phyloP scores from a whole-genome alignment of 2,329 filamentous ascomycete species.

The Aspergillus sp. region DNA sequence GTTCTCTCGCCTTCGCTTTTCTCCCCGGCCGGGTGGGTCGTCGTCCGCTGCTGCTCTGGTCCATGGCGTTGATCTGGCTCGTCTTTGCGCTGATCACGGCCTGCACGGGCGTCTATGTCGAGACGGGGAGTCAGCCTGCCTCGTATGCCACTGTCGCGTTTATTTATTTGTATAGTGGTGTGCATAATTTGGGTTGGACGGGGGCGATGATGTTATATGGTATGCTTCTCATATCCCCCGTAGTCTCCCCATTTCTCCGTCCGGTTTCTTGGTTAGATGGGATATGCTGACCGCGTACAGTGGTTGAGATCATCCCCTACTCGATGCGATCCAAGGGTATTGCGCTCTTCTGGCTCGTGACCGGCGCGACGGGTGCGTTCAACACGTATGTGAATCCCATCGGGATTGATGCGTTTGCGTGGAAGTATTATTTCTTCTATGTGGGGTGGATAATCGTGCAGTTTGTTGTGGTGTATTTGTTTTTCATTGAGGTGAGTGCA shows the following conservation, averaged over 20 bases:
- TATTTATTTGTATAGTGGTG: not conserved
- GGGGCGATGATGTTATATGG: slow-evolving; percentile 46
- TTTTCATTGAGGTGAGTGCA: slow-evolving; percentile 32
- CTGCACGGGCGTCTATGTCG: not conserved
- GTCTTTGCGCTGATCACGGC: not conserved
- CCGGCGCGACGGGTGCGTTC: slow-evolving; percentile 45
- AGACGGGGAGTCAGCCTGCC: not conserved
- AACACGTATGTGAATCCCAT: slow-evolving; percentile 46
- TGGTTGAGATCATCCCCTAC: slow-evolving; percentile 52
- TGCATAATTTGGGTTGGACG: slow-evolving; percentile 3
- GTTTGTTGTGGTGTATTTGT: slow-evolving; percentile 29
- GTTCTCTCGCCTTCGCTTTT: slow-evolving; percentile 55
- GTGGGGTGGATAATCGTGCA: slow-evolving; percentile 30
- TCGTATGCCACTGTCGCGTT: not conserved
- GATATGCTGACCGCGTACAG: not conserved
- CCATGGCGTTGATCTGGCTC: slow-evolving; percentile 17
- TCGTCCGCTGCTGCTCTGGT: slow-evolving; percentile 43
- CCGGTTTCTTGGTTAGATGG: too few relatives aligned
- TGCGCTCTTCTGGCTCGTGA: slow-evolving; percentile 38
- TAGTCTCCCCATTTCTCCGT: too few relatives aligned
- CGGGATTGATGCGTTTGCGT: slow-evolving; percentile 16
- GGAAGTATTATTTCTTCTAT: slow-evolving; percentile 34
- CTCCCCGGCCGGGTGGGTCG: slow-evolving; percentile 49
- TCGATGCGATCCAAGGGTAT: slow-evolving; percentile 57
- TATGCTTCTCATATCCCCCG: not conserved